Evolutionary conservation across 345 rosid species (phyloP).

Genomic region (Salix koriyanagi): DNA sequence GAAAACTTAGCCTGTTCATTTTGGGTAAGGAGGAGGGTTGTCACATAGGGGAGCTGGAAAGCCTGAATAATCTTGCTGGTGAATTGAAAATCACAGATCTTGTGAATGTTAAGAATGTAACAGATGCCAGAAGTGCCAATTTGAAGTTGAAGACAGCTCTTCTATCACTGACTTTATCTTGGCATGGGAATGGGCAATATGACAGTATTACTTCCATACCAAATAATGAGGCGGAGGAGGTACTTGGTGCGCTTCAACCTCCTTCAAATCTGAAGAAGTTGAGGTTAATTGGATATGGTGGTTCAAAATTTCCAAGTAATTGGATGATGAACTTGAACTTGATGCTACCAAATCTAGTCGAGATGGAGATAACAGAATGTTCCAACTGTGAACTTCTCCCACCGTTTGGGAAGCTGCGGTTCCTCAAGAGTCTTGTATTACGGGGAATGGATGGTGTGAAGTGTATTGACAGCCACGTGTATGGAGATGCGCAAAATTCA

Average conservation of each 20-base stretch:
- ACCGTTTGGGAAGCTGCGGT: slow-evolving; percentile 1
- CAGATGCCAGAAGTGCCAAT: too few species aligned
- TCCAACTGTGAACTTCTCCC: not conserved
- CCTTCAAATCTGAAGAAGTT: not conserved
- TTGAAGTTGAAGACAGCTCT: too few species aligned
- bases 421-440: not conserved
- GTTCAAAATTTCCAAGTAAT: not conserved
- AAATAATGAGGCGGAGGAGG: not conserved
- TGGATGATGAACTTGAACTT: slow-evolving; percentile 1
- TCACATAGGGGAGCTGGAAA: too few species aligned
- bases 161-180: too few species aligned
- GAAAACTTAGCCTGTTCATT: too few species aligned
- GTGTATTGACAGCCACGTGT: not conserved
- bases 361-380: not conserved
- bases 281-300: not conserved
- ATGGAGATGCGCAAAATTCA: not conserved
- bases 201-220: too few species aligned
- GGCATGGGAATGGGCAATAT: too few species aligned
- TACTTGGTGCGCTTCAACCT: not conserved
- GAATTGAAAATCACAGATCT: too few species aligned
- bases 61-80: too few species aligned
- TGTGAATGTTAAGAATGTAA: too few species aligned
- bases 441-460: not conserved
- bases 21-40: too few species aligned
- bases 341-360: not conserved